Conservation (phyloP, 805 yeast species). For the Teunomyces lycoperdinae region DNA sequence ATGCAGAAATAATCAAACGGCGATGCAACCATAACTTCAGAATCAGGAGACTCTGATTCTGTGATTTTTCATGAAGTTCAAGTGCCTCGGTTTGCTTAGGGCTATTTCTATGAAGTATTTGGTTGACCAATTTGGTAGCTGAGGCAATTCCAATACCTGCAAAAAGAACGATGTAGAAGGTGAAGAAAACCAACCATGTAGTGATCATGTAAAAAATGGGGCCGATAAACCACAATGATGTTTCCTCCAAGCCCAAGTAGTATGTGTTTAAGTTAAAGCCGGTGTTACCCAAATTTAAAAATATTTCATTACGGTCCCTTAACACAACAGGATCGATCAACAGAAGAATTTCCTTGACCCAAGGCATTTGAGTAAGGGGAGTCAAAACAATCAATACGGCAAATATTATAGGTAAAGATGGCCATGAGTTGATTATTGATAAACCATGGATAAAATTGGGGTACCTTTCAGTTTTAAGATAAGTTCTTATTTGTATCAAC, state of each 20-base stretch:
- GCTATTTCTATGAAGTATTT: not conserved
- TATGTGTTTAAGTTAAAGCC: constrained; percentile 50
- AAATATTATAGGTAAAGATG: constrained; percentile 18
- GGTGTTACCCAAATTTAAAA: constrained; percentile 28
- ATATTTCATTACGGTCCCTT: constrained; percentile 44
- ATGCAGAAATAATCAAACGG: constrained; percentile 28
- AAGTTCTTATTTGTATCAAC: constrained; percentile 51
- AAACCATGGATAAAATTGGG: constrained; percentile 40
- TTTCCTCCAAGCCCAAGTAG: constrained; percentile 66
- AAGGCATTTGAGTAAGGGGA: constrained; percentile 30
- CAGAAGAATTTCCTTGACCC: constrained; percentile 39
- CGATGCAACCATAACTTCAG: constrained; percentile 6
- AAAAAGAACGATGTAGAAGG: constrained; percentile 24
- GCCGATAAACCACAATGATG: constrained; percentile 54
- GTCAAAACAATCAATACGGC: constrained; percentile 34
- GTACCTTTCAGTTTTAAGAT: constrained; percentile 20
- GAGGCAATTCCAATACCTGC: constrained; percentile 6
- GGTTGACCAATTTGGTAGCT: not conserved
- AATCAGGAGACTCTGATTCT: not conserved
- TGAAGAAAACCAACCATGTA: constrained; percentile 38
- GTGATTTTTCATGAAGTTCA: not conserved
- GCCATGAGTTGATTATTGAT: constrained; percentile 17
- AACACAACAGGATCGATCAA: constrained; percentile 53
- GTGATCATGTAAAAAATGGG: constrained; percentile 51
- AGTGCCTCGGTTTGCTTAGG: not conserved